Conservation (phyloP, 331 rosid species). For the Stylosanthes scabra region DNA sequence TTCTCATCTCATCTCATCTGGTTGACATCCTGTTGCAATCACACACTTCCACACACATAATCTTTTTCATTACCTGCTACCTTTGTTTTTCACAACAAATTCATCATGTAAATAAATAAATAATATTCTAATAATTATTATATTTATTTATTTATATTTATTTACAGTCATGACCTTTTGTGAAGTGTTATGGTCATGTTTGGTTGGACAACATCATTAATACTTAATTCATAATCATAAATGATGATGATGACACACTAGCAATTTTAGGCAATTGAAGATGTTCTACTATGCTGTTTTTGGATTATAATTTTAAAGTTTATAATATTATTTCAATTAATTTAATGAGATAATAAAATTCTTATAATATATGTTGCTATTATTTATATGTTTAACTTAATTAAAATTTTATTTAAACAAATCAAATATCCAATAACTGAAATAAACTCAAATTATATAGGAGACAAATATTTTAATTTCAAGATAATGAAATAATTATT, state of each 20-base stretch:
- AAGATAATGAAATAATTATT: too few relatives aligned
- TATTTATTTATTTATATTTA: not conserved
- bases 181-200: not conserved
- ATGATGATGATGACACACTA: not conserved
- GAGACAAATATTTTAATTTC: too few relatives aligned
- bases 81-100: not conserved
- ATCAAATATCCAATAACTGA: too few relatives aligned
- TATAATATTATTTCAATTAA: too few relatives aligned
- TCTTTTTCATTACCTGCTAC: slow-evolving; percentile 35
- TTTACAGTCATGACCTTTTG: not conserved
- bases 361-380: too few relatives aligned
- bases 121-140: not conserved
- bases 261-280: not conserved
- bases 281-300: not conserved
- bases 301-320: not conserved
- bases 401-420: too few relatives aligned
- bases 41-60: slow-evolving; percentile 38
- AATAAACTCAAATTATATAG: not conserved
- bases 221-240: slow-evolving; percentile 7
- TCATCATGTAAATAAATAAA: too few relatives aligned
- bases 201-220: slow-evolving; percentile 20
- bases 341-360: too few relatives aligned
- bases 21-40: slow-evolving; percentile 68
- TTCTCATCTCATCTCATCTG: slow-evolving; percentile 48
- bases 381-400: too few relatives aligned